Percentiles rank a stretch among this genome's conserved stretches.
phyloP scores from a whole-genome alignment of 768 basidiomycete genomes.

The Botryobasidium botryosum region DNA sequence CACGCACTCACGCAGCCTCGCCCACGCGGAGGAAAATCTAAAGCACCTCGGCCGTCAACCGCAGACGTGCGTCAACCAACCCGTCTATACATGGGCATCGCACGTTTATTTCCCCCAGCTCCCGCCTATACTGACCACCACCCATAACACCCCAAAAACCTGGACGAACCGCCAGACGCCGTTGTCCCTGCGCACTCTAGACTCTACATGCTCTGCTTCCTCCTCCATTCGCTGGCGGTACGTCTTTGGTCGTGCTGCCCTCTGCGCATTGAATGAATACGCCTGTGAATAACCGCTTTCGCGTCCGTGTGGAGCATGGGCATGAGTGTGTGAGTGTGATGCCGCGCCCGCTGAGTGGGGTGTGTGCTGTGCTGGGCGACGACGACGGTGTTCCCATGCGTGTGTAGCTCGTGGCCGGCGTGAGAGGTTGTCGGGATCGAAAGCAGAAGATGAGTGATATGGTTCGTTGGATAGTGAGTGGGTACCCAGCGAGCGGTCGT shows the following conservation, averaged over 20 bases:
- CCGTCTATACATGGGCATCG: too few species aligned
- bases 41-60: too few species aligned
- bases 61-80: too few species aligned
- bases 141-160: conserved; percentile 10
- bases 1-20: too few species aligned
- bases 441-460: neutral
- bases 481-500: conserved; percentile 7
- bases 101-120: too few species aligned
- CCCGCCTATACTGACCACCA: conserved; percentile 7
- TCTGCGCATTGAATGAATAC: neutral
- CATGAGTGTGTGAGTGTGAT: neutral
- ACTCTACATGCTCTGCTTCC: conserved; percentile 7
- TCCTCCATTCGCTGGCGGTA: neutral
- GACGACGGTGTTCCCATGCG: conserved; percentile 8
- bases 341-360: neutral
- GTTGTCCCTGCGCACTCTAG: conserved; percentile 10
- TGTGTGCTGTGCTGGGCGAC: neutral
- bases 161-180: conserved; percentile 11
- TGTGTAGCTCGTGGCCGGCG: conserved; percentile 9
- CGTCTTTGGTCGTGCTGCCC: neutral
- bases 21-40: too few species aligned
- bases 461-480: neutral
- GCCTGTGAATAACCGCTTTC: neutral
- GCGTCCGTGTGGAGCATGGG: neutral
- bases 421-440: conserved; percentile 5